Conservation (phyloP, 1,139 yeast genomes). For the Sugiyamaella grinbergsii region DNA sequence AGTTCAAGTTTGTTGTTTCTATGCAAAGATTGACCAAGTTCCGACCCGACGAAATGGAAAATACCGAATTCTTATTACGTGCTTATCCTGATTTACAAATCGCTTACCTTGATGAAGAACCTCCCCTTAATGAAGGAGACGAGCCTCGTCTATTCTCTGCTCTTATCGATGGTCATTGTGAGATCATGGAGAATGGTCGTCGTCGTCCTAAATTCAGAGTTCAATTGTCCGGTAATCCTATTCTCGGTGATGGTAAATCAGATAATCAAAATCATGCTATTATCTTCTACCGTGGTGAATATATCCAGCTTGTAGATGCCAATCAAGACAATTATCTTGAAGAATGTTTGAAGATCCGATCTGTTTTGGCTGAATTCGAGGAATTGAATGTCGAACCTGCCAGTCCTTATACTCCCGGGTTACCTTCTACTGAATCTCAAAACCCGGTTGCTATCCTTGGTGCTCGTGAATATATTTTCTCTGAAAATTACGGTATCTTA, state of each 20-base stretch:
- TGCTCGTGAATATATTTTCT: conserved; percentile 98
- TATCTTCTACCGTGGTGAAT: conserved; percentile 98
- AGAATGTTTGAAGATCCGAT: conserved; percentile 97
- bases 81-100: conserved; percentile 98
- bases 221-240: conserved; percentile 97
- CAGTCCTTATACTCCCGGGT: conserved; percentile 51
- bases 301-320: conserved; percentile 96
- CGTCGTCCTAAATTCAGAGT: conserved; percentile 98
- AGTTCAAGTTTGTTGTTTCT: conserved; percentile 93
- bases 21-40: conserved; percentile 98
- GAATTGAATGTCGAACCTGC: conserved; percentile 68
- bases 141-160: conserved; percentile 98
- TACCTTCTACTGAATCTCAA: conserved; percentile 35
- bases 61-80: conserved; percentile 95
- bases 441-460: conserved; percentile 96
- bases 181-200: conserved; percentile 94
- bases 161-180: conserved; percentile 98
- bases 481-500: conserved; percentile 96
- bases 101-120: conserved; percentile 96
- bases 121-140: conserved; percentile 85
- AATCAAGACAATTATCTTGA: conserved; percentile 98
- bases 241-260: conserved; percentile 98
- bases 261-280: conserved; percentile 98
- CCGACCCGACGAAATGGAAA: conserved; percentile 96
- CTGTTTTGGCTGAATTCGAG: conserved; percentile 96